phyloP scores from a whole-genome alignment of 2,329 filamentous ascomycete species.

The Hawksworthiomyces lignivorus region DNA sequence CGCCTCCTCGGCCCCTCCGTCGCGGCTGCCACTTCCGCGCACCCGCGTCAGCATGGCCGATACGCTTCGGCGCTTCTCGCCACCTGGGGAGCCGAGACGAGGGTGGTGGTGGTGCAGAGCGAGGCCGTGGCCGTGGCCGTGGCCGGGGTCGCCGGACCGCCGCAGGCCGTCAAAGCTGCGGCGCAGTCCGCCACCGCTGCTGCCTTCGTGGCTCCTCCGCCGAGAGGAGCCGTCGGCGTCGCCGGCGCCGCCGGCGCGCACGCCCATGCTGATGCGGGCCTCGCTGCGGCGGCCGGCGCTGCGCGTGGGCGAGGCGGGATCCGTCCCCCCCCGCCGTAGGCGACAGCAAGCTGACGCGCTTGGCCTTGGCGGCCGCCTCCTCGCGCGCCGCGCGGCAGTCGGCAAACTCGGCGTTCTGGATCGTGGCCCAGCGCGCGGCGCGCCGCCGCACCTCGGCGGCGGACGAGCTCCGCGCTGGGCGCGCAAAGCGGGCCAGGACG shows the following conservation, averaged over 20 bases:
- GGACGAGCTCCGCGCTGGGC: constrained; percentile 44
- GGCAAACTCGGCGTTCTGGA: constrained; percentile 45
- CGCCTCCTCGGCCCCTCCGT: constrained; percentile 10
- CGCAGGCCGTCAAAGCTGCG: constrained; percentile 31
- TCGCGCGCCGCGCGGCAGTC: constrained; percentile 26
- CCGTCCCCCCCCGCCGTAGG: no score
- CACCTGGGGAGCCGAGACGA: no score
- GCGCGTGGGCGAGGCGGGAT: constrained; percentile 23
- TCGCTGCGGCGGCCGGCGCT: constrained; percentile 12
- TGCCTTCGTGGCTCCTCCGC: constrained; percentile 8
- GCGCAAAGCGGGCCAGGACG: constrained; percentile 53
- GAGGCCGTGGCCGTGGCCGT: no score
- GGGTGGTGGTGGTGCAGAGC: no score
- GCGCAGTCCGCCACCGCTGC: constrained; percentile 12
- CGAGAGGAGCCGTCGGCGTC: constrained; percentile 20
- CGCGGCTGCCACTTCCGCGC: constrained; percentile 12
- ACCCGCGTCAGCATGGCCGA: background rate
- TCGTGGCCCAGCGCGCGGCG: constrained; percentile 59
- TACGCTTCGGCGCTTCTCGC: background rate
- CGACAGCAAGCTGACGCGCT: constrained; percentile 17
- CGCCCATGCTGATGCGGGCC: constrained; percentile 23
- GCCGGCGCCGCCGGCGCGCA: constrained; percentile 45
- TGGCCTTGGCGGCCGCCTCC: constrained; percentile 14
- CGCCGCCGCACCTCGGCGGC: constrained; percentile 62
- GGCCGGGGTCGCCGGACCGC: no score